phyloP scores from a whole-genome alignment of 2,329 filamentous ascomycete genomes.

The Aspergillus glaucus region DNA sequence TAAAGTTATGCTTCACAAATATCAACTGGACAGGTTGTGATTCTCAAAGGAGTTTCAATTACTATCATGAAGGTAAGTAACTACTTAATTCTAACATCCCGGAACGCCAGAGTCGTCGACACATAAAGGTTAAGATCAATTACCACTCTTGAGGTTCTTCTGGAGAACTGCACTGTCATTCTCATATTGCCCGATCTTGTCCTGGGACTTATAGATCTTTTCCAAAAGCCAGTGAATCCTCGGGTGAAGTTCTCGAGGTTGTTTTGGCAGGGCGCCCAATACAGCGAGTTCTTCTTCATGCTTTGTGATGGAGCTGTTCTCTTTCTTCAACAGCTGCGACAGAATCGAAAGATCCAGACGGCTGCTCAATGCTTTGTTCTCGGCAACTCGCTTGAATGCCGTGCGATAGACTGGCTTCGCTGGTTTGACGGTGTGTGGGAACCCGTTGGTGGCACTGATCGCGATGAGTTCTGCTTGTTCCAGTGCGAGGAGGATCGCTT shows the following conservation, averaged over 20 bases:
- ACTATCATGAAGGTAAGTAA: background rate
- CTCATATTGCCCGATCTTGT: slow-evolving; percentile 68
- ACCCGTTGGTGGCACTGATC: slow-evolving; percentile 65
- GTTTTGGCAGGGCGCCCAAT: slow-evolving; percentile 63
- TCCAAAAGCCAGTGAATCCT: slow-evolving; percentile 65
- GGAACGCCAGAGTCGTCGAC: background rate
- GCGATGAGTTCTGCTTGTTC: slow-evolving; percentile 81
- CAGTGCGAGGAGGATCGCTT: slow-evolving; percentile 70
- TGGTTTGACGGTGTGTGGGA: slow-evolving; percentile 69
- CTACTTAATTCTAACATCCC: background rate
- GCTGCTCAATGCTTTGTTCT: slow-evolving; percentile 66
- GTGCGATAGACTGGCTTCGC: slow-evolving; percentile 82
- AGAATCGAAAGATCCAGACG: slow-evolving; percentile 68
- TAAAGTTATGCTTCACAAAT: too few species aligned
- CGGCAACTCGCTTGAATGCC: slow-evolving; percentile 66
- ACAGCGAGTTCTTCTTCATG: slow-evolving; percentile 69
- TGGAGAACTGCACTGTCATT: slow-evolving; percentile 64
- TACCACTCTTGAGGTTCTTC: slow-evolving; percentile 58
- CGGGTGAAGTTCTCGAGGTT: slow-evolving; percentile 61
- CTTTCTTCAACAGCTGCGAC: slow-evolving; percentile 61
- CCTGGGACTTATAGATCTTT: slow-evolving; percentile 69
- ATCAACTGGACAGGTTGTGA: too few species aligned
- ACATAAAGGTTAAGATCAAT: slow-evolving; percentile 18
- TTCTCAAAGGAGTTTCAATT: background rate
- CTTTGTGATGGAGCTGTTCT: slow-evolving; percentile 69